Percentiles rank a stretch among this genome's conserved stretches.
Conservation (phyloP, 306 rosid genomes). For the Ceratonia siliqua region DNA sequence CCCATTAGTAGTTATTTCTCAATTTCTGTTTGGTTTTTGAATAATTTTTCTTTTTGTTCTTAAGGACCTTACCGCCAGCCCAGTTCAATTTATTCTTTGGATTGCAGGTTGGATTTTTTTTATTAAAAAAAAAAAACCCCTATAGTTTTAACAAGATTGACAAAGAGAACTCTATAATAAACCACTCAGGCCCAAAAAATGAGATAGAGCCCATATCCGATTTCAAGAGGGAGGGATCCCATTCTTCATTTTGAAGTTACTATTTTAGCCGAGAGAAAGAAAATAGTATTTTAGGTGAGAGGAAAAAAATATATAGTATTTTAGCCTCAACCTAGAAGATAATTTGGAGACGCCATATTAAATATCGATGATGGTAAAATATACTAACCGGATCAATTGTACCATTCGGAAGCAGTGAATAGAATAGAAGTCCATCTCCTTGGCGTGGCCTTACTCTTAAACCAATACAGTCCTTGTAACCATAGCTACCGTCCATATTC, state of each 20-base stretch:
- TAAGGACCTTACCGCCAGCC: no score
- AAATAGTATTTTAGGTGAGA: no score
- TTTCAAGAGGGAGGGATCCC: neutral
- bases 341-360: neutral
- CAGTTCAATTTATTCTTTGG: no score
- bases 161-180: no score
- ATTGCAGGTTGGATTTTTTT: no score
- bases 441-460: constrained; percentile 78
- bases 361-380: constrained; percentile 12
- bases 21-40: no score
- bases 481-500: constrained; percentile 65
- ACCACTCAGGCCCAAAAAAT: no score
- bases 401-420: constrained; percentile 71
- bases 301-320: neutral
- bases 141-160: no score
- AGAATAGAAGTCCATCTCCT: constrained; percentile 93
- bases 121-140: no score
- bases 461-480: constrained; percentile 57
- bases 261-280: neutral
- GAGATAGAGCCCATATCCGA: neutral
- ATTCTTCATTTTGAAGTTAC: neutral
- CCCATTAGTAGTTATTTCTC: no score
- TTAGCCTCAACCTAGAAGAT: neutral
- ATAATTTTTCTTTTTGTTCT: no score
- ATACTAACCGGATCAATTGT: constrained; percentile 82